Evolutionary conservation across 352 stramenopile genomes (phyloP), one percentile per base, ranked within the genome.

Genomic region (Stephanocyclus meneghinianus): DNA sequence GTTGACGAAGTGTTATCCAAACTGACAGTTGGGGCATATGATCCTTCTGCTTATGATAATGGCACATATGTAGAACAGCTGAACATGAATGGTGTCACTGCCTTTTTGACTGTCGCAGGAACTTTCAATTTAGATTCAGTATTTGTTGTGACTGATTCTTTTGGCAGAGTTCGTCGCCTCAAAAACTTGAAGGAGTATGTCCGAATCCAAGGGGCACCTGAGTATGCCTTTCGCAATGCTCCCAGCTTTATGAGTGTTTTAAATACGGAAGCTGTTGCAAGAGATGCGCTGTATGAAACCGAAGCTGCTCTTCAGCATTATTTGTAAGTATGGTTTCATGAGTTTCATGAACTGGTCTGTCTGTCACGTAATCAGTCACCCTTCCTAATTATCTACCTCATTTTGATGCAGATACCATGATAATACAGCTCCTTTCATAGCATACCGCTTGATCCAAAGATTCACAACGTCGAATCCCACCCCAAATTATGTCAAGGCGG

Each of bases 381-480:
- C 59, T 64, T 35, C 29, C 13, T 53, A 6, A 16, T 30, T 13
- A 26, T 37, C 13, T 60, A 37, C 21, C 4, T 1, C 10, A 73
- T 8, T 40, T 40, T 63, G 47, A 68, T 40, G 40, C n/a, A 71
- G 63, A 48, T 78, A 87, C 60, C 89, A 93, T 77, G 67, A 83
- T 29, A 95, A 93, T 45, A 86, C 77, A 15, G 83, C 89, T 47
- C 87, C 90, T 26, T 94, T 94, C 69, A 57, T 95, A 44, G 73
- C 86, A 29, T 64, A 74, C 16, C 70, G 80, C 26, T 71, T 95
- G n/a, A 91, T 93, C 51, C 87, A 94, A 83, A 65, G 85, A 60
- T 88, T 92, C 53, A 79, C 63, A 1, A 88, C 76, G 40, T 90
- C 80, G 21, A 94, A 93, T 71, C 87, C 89, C 21, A 85, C 18